Base-by-base conservation (phyloP, 257 asterid species). In the Primulina tabacum region DNA sequence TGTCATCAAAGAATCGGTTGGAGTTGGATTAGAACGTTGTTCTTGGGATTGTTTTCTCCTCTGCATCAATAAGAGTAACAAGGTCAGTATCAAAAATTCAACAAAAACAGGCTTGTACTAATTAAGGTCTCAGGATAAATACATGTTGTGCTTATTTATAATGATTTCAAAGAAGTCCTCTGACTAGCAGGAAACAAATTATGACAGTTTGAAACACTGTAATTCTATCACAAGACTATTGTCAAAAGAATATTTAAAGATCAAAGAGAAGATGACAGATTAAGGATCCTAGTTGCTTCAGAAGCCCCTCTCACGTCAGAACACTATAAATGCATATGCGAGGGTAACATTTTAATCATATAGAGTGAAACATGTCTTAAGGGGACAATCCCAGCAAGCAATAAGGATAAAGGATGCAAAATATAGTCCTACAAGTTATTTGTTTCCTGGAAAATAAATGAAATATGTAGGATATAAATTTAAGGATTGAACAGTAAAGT, bases 1-100 rank as follows among this genome's bases (percentile, higher is more conserved):
- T 43, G 77, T 74, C 16, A 81, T 80, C 71, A 82, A 71, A 28
- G 76, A 29, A 75, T 83, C 81, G 1, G 89, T 82, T 24, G 95
- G 88, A 17, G 89, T 82, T 24, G 95, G 88, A 17, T 80, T 82
- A 32, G 73, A 75, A 32, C 72, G 64, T 53, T 7, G 35, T 20
- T 70, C 82, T 26, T 81, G 82, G n/a, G 77, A 35, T 37, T 71
- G 63, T 83, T 85, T 85, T 64, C 71, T 74, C 76, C 71, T 85
- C 92, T 87, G 87, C 82, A 80, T 47, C 37, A 75, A 69, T 55
- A 63, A 71, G 43, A 37, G 55, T 6, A 62, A 77, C 30, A 60
- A 34, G 26, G 28, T 24, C 56, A 30, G 61, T 24, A 40, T 16
- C 21, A 61, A n/a, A 70, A 61, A 35, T 56, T 28, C 35, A 75